Percentiles rank a stretch among this genome's conserved stretches.
phyloP scores from a whole-genome alignment of 73 alveolate species.

The Urostyla sp. region DNA sequence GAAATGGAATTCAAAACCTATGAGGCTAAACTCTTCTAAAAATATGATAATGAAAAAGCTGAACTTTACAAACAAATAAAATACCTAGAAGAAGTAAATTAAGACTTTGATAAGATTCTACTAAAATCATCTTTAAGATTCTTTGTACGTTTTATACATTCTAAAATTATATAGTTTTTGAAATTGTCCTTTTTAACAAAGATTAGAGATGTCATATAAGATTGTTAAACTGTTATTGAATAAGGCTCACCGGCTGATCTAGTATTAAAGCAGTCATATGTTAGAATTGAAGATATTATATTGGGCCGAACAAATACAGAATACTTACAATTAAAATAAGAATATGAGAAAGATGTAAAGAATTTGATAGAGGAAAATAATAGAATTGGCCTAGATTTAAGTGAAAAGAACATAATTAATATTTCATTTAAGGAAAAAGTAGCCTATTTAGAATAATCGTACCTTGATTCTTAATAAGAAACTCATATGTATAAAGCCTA shows the following conservation, averaged over 20 bases:
- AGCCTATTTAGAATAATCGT: slow-evolving; percentile 1
- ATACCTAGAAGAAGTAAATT: background rate
- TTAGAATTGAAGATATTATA: slow-evolving; percentile 1
- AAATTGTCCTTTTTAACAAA: background rate
- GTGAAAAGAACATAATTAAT: slow-evolving; percentile 3
- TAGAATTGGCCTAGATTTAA: background rate
- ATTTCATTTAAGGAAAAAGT: slow-evolving; percentile 18
- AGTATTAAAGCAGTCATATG: background rate
- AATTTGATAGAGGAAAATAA: slow-evolving; percentile 42
- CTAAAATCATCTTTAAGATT: background rate
- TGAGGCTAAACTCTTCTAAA: background rate
- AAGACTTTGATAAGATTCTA: background rate
- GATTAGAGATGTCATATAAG: no score
- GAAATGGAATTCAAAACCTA: background rate
- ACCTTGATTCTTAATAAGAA: slow-evolving; percentile 16
- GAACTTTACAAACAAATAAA: background rate
- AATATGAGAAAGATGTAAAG: slow-evolving; percentile 25
- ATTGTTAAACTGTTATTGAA: background rate
- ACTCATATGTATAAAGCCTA: slow-evolving; percentile 14
- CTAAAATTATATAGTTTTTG: background rate
- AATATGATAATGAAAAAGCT: background rate
- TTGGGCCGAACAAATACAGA: slow-evolving; percentile 29
- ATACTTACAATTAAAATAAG: background rate
- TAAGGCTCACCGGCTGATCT: background rate
- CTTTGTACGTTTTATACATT: background rate